Evolutionary conservation across 2,329 filamentous ascomycete species (phyloP), one percentile per base, ranked within the genome.

Genomic region (Bipolaris sorokiniana): DNA sequence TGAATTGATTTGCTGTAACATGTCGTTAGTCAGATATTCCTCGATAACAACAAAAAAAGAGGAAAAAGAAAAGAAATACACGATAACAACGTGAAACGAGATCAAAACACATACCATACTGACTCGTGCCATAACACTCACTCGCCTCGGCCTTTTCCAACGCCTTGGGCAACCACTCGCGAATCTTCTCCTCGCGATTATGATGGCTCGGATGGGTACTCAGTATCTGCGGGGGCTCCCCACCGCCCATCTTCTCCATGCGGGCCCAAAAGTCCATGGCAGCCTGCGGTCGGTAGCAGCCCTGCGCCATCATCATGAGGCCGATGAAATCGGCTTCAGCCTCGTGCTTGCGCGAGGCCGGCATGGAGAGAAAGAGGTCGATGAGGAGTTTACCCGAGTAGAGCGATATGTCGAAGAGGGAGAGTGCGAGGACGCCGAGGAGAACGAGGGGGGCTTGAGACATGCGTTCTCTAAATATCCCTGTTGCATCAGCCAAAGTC

Each of bases 261-360:
- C 87, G 77, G 22, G 72, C 67, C 83, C 83, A 85, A 57, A 93
- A 85, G 0, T 79, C 80, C 41, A 89, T 79, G 0, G 90, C 90
- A 58, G 86, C 85, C 11, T 82, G 77, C 1, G 90, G 90, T 59
- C 91, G 82, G 71, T 90, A 93, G 77, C 90, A 93, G 23, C 88
- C 88, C 77, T 91, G 86, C 0, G 90, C 86, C 89, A 93, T 93
- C 83, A 93, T 90, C 83, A 93, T 86, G 33, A 93, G 76, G 0
- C 90, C 90, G 46, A 93, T 91, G 67, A 90, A 91, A 69, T 94
- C 90, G 0, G 90, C 90, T 78, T 94, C 90, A 47, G 82, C 86
- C 80, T 88, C 90, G 77, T 92, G 90, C 69, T 83, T 84, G 47
- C 90, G 81, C 45, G 85, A 86, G 73, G 90, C 90, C 1, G 90